Evolutionary conservation across 371 early-diverging fungal species (phyloP).

Genomic region (Parasitella parasitica): DNA sequence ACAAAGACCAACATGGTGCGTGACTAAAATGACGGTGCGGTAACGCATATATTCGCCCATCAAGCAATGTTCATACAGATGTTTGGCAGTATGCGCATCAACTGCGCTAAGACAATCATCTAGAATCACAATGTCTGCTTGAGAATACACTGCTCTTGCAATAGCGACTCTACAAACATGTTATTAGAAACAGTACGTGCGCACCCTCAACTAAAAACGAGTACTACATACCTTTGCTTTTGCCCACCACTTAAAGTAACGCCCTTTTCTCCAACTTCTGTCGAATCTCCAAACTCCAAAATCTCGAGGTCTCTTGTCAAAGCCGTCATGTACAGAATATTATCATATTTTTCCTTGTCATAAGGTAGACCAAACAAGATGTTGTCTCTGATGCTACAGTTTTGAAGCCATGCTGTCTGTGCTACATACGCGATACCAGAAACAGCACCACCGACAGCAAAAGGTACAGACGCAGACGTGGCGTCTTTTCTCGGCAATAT

Average conservation of each 20-base stretch:
- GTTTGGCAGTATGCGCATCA: conserved; percentile 85
- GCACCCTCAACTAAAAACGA: too few relatives aligned
- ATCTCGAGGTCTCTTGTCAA: conserved; percentile 80
- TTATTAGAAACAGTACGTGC: too few relatives aligned
- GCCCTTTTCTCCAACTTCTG: conserved; percentile 90
- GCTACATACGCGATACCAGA: conserved; percentile 75
- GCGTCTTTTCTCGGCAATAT: conserved; percentile 44
- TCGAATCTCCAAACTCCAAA: conserved; percentile 79
- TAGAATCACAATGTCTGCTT: conserved; percentile 65
- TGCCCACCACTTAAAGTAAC: conserved; percentile 89
- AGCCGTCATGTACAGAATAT: conserved; percentile 70
- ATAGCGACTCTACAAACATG: conserved; percentile 48
- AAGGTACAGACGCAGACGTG: neutral
- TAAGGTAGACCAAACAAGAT: conserved; percentile 78
- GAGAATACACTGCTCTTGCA: conserved; percentile 79
- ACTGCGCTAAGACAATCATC: conserved; percentile 85
- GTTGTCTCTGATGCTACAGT: conserved; percentile 79
- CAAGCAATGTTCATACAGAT: conserved; percentile 70
- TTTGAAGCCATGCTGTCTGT: conserved; percentile 83
- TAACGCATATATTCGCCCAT: conserved; percentile 65
- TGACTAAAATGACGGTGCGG: conserved; percentile 83
- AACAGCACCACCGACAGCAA: conserved; percentile 33
- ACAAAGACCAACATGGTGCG: conserved; percentile 80
- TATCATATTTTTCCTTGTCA: conserved; percentile 61
- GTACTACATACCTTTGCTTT: conserved; percentile 68